Base-by-base conservation (phyloP, 805 yeast genomes). In the Starmerella geochares region DNA sequence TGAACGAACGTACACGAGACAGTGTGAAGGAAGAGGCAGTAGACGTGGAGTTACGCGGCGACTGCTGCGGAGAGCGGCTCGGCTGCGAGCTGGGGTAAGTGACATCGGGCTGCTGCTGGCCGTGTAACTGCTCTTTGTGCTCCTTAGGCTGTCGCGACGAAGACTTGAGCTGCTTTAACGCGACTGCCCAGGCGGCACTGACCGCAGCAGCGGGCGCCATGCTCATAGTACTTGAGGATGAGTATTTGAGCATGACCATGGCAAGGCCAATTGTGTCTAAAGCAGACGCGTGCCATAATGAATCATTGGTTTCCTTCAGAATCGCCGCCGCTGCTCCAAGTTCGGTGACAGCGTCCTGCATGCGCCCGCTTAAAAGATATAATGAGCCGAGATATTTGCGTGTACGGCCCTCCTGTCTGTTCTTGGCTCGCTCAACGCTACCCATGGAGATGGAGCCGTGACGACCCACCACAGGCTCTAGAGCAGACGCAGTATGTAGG, bases 211-310 rank as follows among this genome's bases (percentile, higher is more conserved):
- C 48, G 1, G 73, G 72, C 11, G 66, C 57, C 0, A 62, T 48
- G 20, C 23, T 23, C 28, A 42, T 9, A 4, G 46, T 21, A 20
- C 28, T 42, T 19, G 46, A 21, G 3, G 46, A 42, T 14, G 81
- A 63, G 57, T 71, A 79, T 11, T 81, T 72, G 44, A 85, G 68
- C 48, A 87, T 64, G 4, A 82, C 63, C 36, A 82, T 63, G 52
- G 84, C 76, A 0, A 85, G 78, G 0, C 82, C 83, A 10, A 87
- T 67, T 0, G 88, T 86, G 58, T 87, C 96, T n/a, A 90, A 62
- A 0, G 95, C 79, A 25, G 90, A 81, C 0, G 82, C 97, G 13
- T 86, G 71, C 97, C 97, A 92, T 8, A 92, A 67, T 58, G 76
- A 75, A 62, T 92, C 98, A 46, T 78, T 78, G 2, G 80, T 71